A percentile compares a stretch with the other conserved stretches of the same genome.
phyloP scores from a whole-genome alignment of 2,329 filamentous ascomycete species.

The Tolypocladium pustulatum region DNA sequence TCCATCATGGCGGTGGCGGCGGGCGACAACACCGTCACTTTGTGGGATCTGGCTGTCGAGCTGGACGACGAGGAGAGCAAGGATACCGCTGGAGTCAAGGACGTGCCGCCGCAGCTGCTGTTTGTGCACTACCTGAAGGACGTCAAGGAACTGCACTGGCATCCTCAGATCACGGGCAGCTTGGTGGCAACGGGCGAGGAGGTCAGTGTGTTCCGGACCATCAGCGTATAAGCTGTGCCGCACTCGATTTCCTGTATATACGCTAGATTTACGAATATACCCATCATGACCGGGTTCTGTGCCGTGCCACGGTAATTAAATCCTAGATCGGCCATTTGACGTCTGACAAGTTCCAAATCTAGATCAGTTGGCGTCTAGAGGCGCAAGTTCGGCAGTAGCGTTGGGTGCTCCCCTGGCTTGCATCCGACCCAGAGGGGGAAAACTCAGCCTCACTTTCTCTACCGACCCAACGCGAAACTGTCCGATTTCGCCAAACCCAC shows the following conservation, averaged over 20 bases:
- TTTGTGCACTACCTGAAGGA: constrained; percentile 96
- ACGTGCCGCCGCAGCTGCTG: constrained; percentile 86
- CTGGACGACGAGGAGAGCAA: constrained; percentile 93
- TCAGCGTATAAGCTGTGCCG: constrained; percentile 51
- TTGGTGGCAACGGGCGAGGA: constrained; percentile 83
- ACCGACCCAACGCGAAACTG: not conserved
- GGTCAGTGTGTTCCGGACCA: constrained; percentile 80
- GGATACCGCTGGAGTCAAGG: constrained; percentile 75
- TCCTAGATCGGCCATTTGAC: too few relatives aligned
- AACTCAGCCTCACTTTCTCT: too few relatives aligned
- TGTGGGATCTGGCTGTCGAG: constrained; percentile 96
- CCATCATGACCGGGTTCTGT: not conserved
- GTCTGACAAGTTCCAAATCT: too few relatives aligned
- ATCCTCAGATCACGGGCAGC: constrained; percentile 85
- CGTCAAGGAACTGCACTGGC: constrained; percentile 96
- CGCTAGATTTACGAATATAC: constrained; percentile 1
- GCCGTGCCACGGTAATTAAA: not conserved
- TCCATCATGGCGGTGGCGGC: constrained; percentile 88
- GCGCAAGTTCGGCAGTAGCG: not conserved
- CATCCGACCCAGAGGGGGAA: too few relatives aligned
- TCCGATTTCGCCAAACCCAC: not conserved
- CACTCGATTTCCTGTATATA: constrained; percentile 1
- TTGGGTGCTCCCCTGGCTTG: not conserved
- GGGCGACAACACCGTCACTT: constrained; percentile 84
- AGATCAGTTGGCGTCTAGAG: not conserved